A percentile compares a stretch with the other conserved stretches of the same genome.
phyloP scores from a whole-genome alignment of 768 basidiomycete species.

The Auriculariales sp. region DNA sequence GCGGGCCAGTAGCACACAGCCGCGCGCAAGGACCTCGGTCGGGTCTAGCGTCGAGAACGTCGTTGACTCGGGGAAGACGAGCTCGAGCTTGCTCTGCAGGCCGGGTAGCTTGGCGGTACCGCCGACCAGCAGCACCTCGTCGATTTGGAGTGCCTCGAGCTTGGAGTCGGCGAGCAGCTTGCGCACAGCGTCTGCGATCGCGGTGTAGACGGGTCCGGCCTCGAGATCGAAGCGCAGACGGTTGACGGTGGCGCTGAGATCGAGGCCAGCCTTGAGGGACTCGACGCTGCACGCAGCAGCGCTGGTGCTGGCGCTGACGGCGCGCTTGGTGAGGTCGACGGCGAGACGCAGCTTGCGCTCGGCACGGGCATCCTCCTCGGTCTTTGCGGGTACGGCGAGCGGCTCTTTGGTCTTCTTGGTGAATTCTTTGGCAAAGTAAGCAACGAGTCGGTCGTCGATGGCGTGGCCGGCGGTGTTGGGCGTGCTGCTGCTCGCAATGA shows the following conservation, averaged over 20 bases:
- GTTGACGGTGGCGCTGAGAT: slow-evolving; percentile 61
- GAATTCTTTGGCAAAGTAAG: slow-evolving; percentile 90
- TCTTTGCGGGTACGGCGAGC: slow-evolving; percentile 41
- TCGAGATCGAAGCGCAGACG: slow-evolving; percentile 51
- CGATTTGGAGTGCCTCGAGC: slow-evolving; percentile 51
- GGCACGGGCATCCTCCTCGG: slow-evolving; percentile 59
- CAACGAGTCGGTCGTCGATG: slow-evolving; percentile 72
- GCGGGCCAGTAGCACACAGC: slow-evolving; percentile 63
- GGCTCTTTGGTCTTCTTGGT: slow-evolving; percentile 85
- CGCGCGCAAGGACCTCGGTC: slow-evolving; percentile 59
- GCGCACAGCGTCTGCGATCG: slow-evolving; percentile 34
- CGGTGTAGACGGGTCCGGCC: slow-evolving; percentile 42
- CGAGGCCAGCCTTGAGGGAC: slow-evolving; percentile 84
- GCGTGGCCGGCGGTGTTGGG: slow-evolving; percentile 46
- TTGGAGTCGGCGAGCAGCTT: slow-evolving; percentile 36
- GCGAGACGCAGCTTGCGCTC: slow-evolving; percentile 89
- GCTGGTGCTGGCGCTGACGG: slow-evolving; percentile 61
- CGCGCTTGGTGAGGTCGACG: slow-evolving; percentile 89
- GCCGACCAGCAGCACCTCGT: slow-evolving; percentile 71
- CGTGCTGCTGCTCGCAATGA: slow-evolving; percentile 29
- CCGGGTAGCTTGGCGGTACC: slow-evolving; percentile 65
- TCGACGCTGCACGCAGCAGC: slow-evolving; percentile 87
- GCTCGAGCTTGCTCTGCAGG: slow-evolving; percentile 40
- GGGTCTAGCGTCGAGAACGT: slow-evolving; percentile 61
- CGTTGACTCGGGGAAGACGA: slow-evolving; percentile 36